Percentiles rank a stretch among this genome's conserved stretches.
Evolutionary conservation across 306 rosid genomes (phyloP).

Genomic region (Rubus idaeus): DNA sequence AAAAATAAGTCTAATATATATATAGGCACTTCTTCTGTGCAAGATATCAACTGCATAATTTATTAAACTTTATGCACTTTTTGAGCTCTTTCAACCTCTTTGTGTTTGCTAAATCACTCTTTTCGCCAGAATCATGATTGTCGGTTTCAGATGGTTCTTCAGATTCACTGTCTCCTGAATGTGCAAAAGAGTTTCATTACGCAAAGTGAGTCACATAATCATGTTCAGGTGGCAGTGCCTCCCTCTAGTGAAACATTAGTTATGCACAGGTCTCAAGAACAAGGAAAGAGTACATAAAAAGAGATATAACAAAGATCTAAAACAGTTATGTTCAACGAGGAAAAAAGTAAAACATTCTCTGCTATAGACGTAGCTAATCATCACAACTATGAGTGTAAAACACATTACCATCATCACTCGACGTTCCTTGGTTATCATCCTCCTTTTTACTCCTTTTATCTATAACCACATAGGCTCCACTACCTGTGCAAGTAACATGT

Average conservation of each 20-base stretch:
- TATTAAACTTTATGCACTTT: neutral
- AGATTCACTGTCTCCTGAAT: conserved; percentile 75
- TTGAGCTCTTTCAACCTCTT: conserved; percentile 56
- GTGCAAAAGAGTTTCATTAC: conserved; percentile 28
- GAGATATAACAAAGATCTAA: neutral
- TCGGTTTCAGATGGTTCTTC: conserved; percentile 65
- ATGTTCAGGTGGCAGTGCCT: conserved; percentile 22
- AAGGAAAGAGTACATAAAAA: neutral
- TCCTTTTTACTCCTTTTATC: conserved; percentile 73
- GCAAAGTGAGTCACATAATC: conserved; percentile 37
- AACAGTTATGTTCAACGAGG: neutral
- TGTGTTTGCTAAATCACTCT: conserved; percentile 45
- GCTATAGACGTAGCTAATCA: neutral
- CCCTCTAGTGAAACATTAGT: conserved; percentile 15
- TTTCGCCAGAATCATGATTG: conserved; percentile 34
- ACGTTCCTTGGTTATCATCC: conserved; percentile 60
- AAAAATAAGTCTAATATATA: neutral
- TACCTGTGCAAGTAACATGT: conserved; percentile 48
- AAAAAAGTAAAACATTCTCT: neutral
- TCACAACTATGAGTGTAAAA: neutral
- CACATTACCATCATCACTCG: conserved; percentile 76
- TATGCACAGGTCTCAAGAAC: neutral
- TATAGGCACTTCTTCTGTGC: neutral
- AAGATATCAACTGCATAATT: neutral
- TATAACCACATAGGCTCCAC: conserved; percentile 87